These are phyloP conservation scores for Rachicladosporium sp. DNA, from an alignment of 2,329 filamentous ascomycete species.

Conservation along the genomic window DNA sequence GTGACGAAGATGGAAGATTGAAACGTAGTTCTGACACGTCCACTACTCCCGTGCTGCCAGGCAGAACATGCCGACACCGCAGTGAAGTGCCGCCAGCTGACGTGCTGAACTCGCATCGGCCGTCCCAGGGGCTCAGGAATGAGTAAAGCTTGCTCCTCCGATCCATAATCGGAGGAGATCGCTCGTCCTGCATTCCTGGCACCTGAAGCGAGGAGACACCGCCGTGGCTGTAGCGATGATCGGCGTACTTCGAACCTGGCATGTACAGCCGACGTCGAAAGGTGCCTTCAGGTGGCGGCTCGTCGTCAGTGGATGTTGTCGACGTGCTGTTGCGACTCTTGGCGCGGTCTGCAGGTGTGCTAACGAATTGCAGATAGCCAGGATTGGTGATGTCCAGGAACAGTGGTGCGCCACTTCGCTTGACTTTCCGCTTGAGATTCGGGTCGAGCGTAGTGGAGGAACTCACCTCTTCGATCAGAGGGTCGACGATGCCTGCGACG, in stretches of 20 bases:
- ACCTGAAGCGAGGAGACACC: too few relatives aligned
- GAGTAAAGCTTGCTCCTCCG: constrained; percentile 54
- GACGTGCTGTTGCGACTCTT: constrained; percentile 18
- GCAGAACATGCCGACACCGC: constrained; percentile 19
- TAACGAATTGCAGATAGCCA: constrained; percentile 35
- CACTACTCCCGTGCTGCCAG: constrained; percentile 24
- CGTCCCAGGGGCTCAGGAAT: constrained; percentile 78
- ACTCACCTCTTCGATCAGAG: constrained; percentile 31
- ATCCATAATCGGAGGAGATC: constrained; percentile 10
- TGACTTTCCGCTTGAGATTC: constrained; percentile 18
- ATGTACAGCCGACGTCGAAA: constrained; percentile 36
- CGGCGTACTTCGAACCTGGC: constrained; percentile 30
- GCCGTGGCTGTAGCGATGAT: neutral
- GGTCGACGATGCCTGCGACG: constrained; percentile 36
- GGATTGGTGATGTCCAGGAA: constrained; percentile 3
- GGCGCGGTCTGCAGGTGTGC: constrained; percentile 12
- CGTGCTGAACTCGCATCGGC: constrained; percentile 73
- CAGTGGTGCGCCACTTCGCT: constrained; percentile 30
- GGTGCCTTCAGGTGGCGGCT: constrained; percentile 19
- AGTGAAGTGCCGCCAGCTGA: constrained; percentile 54
- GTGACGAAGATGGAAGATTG: constrained; percentile 56
- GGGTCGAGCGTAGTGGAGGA: constrained; percentile 27
- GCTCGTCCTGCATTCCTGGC: constrained; percentile 9
- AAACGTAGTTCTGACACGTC: constrained; percentile 77
- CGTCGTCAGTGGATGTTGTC: constrained; percentile 12